Evolutionary conservation across 2,329 filamentous ascomycete genomes (phyloP), one percentile per base, ranked within the genome.

Genomic region (Stachybotrys echinatus): DNA sequence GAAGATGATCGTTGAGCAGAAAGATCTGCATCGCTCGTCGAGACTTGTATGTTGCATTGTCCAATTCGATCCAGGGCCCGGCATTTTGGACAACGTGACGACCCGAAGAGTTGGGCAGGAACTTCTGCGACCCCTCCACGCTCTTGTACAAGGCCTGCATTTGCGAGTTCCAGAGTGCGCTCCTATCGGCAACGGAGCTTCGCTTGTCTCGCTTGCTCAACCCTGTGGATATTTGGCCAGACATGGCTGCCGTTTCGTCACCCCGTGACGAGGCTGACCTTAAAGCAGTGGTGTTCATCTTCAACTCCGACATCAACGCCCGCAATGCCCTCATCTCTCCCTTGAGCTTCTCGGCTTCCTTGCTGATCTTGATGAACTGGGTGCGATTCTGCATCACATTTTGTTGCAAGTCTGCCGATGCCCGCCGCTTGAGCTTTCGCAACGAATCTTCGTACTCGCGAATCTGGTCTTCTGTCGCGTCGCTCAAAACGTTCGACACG

Each of bases 281-380:
- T 37, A 88, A 70, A 3, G 84, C 84, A 18, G 79, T 84, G 2
- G 84, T 87, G 52, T 91, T 90, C 7, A 83, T 79, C 60, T 90
- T 97, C 50, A 99, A 79, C 57, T 99, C 94, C 3, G 90, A 85
- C 87, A 99, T 96, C 48, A 97, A 78, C 56, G 89, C 89, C 42
- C 89, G 84, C 27, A 99, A 80, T 6, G 89, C 89, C 48, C 89
- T 83, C 94, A 99, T 97, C 68, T 99, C 94, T 49, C 84, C 83
- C 71, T 97, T 97, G 51, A 99, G 82, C 73, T 96, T 96, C 70
- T 99, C 94, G 2, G 95, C 94, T 72, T 99, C 94, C 70, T 97
- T 96, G 66, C 92, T 96, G 68, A 99, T 97, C 70, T 95, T 95
- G 76, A 99, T 97, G 65, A 99, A 99, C 63, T 97, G 94, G 0